Evolutionary conservation across 805 yeast species (phyloP), one percentile per base, ranked within the genome.

Genomic region (Ogataea salicorniae): DNA sequence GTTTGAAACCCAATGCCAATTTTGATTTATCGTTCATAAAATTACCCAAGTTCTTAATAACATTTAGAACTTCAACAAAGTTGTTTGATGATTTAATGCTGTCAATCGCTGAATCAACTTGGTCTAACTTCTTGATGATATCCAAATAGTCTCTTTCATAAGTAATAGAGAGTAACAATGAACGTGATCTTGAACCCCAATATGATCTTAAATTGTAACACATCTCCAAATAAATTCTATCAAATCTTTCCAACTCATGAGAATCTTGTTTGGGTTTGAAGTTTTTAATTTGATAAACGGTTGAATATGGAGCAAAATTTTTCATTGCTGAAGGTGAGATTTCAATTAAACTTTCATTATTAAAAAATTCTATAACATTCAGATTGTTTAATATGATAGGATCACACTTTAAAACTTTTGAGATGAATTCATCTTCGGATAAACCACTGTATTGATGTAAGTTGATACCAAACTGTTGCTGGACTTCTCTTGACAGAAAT

Each of bases 381-480:
- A 70, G 59, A 50, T 81, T 84, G 4, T 68, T 67, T 9, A 80
- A 58, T 6, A 85, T 69, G 9, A 74, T 75, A 29, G 67, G 64
- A 49, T 83, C 88, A 69, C 95, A 86, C 34, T 68, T 60, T 48
- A 86, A 69, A 2, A 85, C 79, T 58, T 75, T 77, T 4, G 53
- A 45, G 2, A 83, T 71, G 48, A 86, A 69, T 38, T 79, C 81
- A 23, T 73, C 78, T 39, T 77, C 89, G 3, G 76, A 59, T 34
- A 75, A 59, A 31, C 66, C 64, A 17, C 80, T 76, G 61, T 78
- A 85, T 59, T 77, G 72, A 57, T 86, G 91, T 46, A 86, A 70
- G 58, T 86, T 86, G 56, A 86, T 86, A 37, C 89, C 89, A 66
- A 86, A 84, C 59, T 85, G 91, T 57, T 86, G 94, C 2, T 87